A percentile compares a stretch with the other conserved stretches of the same genome.
Conservation (phyloP, 257 asterid genomes). For the Scutellaria baicalensis region DNA sequence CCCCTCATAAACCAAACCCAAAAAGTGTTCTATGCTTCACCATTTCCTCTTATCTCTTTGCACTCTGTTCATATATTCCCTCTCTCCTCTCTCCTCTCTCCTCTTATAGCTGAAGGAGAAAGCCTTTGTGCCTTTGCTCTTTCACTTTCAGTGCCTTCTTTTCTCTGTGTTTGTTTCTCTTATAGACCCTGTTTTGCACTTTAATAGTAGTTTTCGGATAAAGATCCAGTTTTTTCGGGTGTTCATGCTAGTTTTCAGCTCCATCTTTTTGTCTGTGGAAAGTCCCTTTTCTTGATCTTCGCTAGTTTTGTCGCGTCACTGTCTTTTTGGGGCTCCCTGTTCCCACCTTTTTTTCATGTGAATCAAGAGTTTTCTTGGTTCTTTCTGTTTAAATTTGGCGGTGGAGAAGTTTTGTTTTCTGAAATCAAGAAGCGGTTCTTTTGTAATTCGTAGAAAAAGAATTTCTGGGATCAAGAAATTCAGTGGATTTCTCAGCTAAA, state of each 20-base stretch:
- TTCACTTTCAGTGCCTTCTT: neutral
- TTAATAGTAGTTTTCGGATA: conserved; percentile 8
- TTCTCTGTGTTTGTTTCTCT: neutral
- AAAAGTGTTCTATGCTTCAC: conserved; percentile 8
- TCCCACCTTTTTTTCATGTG: neutral
- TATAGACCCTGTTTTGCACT: neutral
- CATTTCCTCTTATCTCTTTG: conserved; percentile 16
- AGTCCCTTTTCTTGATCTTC: conserved; percentile 4
- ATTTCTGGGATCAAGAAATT: conserved; percentile 11
- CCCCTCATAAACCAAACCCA: conserved; percentile 17
- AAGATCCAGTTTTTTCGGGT: conserved; percentile 19
- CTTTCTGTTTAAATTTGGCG: neutral
- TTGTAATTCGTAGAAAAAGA: too few relatives aligned
- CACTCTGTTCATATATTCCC: neutral
- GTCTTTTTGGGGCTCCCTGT: neutral
- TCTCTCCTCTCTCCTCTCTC: neutral
- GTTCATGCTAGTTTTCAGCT: conserved; percentile 5
- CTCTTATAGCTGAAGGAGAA: neutral
- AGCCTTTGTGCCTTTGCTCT: neutral
- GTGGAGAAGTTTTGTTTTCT: neutral
- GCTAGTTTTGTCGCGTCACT: neutral
- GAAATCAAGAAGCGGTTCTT: conserved; percentile 14
- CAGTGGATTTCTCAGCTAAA: conserved; percentile 3
- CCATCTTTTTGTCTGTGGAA: neutral
- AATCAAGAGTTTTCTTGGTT: conserved; percentile 15